Evolutionary conservation across 805 yeast genomes (phyloP).

Genomic region (Saccharomycopsis javanensis): DNA sequence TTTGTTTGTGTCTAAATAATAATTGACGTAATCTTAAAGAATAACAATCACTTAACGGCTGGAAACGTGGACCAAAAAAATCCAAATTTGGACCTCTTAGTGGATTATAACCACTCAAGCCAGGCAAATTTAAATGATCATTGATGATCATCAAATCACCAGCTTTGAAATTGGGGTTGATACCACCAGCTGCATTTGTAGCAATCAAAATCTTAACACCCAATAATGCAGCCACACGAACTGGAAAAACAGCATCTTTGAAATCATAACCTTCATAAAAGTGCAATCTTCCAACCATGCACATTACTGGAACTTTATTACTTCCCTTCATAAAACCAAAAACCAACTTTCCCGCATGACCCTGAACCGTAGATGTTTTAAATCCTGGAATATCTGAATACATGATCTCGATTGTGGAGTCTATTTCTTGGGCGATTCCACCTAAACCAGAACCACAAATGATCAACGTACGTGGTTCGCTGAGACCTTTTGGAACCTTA

Average conservation of each 20-base stretch:
- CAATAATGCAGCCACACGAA: constrained; percentile 60
- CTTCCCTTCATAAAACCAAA: constrained; percentile 61
- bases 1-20: constrained; percentile 45
- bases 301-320: constrained; percentile 66
- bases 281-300: constrained; percentile 92
- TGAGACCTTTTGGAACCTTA: constrained; percentile 7
- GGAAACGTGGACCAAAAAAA: constrained; percentile 75
- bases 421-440: constrained; percentile 53
- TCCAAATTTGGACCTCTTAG: constrained; percentile 79
- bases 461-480: constrained; percentile 55
- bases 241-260: constrained; percentile 74
- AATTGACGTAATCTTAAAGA: constrained; percentile 58
- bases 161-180: constrained; percentile 53
- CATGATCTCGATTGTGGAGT: constrained; percentile 36
- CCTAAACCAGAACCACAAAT: constrained; percentile 95
- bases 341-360: constrained; percentile 77
- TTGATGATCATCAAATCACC: constrained; percentile 88
- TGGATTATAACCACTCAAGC: constrained; percentile 81
- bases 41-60: constrained; percentile 84
- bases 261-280: constrained; percentile 88
- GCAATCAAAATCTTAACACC: constrained; percentile 58
- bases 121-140: constrained; percentile 89
- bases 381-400: constrained; percentile 75
- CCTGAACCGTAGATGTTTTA: constrained; percentile 72
- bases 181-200: constrained; percentile 97